These are phyloP conservation scores for Ascoidea tarda DNA, from an alignment of 805 yeast genomes.

Conservation along the genomic window DNA sequence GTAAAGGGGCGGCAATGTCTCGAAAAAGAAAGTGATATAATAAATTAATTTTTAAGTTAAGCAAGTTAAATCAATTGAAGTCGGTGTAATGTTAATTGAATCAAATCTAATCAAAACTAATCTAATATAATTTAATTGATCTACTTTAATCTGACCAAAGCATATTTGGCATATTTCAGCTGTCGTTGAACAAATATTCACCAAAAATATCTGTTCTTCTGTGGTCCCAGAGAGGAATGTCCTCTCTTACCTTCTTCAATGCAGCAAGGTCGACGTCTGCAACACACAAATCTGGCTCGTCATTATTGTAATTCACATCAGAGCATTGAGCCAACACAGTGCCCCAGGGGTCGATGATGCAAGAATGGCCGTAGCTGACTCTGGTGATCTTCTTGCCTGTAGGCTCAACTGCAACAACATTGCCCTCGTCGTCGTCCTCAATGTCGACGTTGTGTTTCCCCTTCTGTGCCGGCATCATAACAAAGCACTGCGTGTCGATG, in stretches of 20 bases:
- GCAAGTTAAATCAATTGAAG: no score
- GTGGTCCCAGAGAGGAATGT: constrained; percentile 72
- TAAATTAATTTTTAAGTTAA: no score
- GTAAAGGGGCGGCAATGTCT: no score
- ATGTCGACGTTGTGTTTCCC: constrained; percentile 54
- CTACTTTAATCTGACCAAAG: not conserved
- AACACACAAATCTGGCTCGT: constrained; percentile 29
- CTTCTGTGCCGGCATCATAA: constrained; percentile 79
- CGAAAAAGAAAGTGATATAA: no score
- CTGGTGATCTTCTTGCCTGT: constrained; percentile 20
- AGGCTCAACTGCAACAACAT: constrained; percentile 3
- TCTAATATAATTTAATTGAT: not conserved
- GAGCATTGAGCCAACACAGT: constrained; percentile 45
- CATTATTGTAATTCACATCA: constrained; percentile 23
- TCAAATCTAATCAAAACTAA: no score
- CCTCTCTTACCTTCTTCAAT: constrained; percentile 36
- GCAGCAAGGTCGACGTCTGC: constrained; percentile 53
- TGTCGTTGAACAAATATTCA: not conserved
- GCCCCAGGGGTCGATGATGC: constrained; percentile 92
- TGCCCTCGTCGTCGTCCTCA: constrained; percentile 18
- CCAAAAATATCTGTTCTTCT: constrained; percentile 47
- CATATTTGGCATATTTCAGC: no score
- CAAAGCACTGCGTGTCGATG: constrained; percentile 76
- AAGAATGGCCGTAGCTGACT: constrained; percentile 74
- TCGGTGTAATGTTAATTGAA: no score